Conservation (phyloP, 2,329 filamentous ascomycete species). For the Setomelanomma holmii region DNA sequence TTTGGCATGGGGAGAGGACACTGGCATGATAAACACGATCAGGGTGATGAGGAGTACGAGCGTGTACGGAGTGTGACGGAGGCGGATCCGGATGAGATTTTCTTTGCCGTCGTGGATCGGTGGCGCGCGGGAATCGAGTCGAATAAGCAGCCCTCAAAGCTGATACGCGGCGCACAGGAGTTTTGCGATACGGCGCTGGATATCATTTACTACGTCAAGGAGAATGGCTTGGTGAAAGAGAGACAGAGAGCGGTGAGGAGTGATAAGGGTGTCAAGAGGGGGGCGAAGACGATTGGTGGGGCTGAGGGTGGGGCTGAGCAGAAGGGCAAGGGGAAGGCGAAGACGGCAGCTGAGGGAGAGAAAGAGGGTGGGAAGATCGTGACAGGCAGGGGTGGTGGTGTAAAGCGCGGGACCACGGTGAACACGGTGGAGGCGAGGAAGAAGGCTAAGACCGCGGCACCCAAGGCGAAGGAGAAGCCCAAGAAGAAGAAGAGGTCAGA, state of each 20-base stretch:
- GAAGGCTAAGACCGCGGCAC: slow-evolving; percentile 23
- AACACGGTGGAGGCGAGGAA: slow-evolving; percentile 24
- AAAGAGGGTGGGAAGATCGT: slow-evolving; percentile 2
- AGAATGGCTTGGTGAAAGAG: slow-evolving; percentile 29
- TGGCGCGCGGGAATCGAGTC: slow-evolving; percentile 34
- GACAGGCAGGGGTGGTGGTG: neutral
- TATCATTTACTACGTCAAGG: slow-evolving; percentile 37
- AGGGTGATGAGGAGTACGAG: slow-evolving; percentile 8
- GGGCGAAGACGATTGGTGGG: slow-evolving; percentile 6
- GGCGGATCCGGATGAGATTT: slow-evolving; percentile 39
- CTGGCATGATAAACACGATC: slow-evolving; percentile 10
- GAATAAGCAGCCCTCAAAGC: slow-evolving; percentile 17
- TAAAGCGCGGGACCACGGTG: slow-evolving; percentile 6
- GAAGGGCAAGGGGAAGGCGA: slow-evolving; percentile 1
- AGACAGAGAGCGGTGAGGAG: slow-evolving; percentile 16
- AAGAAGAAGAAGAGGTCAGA: slow-evolving; percentile 35
- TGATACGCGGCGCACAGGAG: slow-evolving; percentile 40
- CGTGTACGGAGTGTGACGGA: slow-evolving; percentile 11
- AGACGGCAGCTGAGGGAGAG: no score
- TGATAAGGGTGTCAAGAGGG: slow-evolving; percentile 27
- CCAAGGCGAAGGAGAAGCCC: slow-evolving; percentile 6
- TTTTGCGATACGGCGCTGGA: slow-evolving; percentile 43
- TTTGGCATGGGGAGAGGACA: slow-evolving; percentile 16
- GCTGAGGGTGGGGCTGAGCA: neutral
- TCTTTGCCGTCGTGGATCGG: slow-evolving; percentile 40